Percentiles rank a stretch among this genome's conserved stretches.
These are phyloP conservation scores for Solanum etuberosum DNA, from an alignment of 257 asterid genomes.

Conservation along the genomic window DNA sequence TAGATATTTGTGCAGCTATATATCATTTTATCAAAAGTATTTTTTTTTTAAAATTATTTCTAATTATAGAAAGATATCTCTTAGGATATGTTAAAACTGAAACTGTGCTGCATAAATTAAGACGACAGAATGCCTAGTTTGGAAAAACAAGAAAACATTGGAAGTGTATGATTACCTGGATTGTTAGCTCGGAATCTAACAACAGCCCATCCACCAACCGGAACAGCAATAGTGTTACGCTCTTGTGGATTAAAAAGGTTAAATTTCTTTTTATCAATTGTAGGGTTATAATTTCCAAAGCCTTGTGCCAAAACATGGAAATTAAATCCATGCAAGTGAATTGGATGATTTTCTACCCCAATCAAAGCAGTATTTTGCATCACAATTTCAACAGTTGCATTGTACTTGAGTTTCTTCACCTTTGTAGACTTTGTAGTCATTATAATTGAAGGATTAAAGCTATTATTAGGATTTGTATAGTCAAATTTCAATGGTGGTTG, in stretches of 20 bases:
- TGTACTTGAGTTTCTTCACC: background rate
- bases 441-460: background rate
- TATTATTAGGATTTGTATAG: background rate
- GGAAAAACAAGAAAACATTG: too few relatives aligned
- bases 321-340: conserved; percentile 3
- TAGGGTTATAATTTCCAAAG: background rate
- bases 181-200: conserved; percentile 2
- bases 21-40: background rate
- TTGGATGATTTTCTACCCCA: background rate
- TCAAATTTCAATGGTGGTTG: background rate
- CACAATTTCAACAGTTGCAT: background rate
- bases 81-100: background rate
- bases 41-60: background rate
- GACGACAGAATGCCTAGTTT: background rate
- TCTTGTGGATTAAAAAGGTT: conserved; percentile 1
- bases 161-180: background rate
- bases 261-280: background rate
- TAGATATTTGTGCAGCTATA: background rate
- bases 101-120: background rate
- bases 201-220: conserved; percentile 2
- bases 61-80: background rate
- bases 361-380: background rate
- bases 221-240: conserved; percentile 1
- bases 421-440: conserved; percentile 4
- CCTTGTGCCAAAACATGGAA: conserved; percentile 4